These are phyloP conservation scores for Fraxinus dipetala DNA, from an alignment of 305 asterid species.

Conservation along the genomic window DNA sequence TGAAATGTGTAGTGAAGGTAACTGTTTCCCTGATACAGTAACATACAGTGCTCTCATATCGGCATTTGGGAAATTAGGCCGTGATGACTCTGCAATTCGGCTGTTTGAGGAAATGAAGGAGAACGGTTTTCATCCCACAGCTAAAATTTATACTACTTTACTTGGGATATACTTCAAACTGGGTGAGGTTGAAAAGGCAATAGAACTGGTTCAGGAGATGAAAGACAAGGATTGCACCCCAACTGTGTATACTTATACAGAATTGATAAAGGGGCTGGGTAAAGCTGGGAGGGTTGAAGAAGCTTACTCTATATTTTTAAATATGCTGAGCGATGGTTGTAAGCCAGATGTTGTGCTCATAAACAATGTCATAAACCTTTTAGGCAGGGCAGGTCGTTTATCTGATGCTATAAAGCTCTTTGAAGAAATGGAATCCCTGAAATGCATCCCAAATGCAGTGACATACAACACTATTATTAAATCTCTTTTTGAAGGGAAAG, in stretches of 20 bases:
- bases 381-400: slow-evolving; percentile 66
- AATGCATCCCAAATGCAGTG: slow-evolving; percentile 73
- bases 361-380: slow-evolving; percentile 69
- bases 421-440: slow-evolving; percentile 67
- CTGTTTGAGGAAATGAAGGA: slow-evolving; percentile 88
- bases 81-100: slow-evolving; percentile 66
- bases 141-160: slow-evolving; percentile 76
- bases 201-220: slow-evolving; percentile 70
- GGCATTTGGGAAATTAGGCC: slow-evolving; percentile 60
- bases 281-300: slow-evolving; percentile 71
- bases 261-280: slow-evolving; percentile 76
- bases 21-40: slow-evolving; percentile 73
- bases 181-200: slow-evolving; percentile 60
- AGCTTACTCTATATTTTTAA: slow-evolving; percentile 61
- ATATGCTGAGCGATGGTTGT: slow-evolving; percentile 70
- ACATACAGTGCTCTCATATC: slow-evolving; percentile 81
- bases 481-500: slow-evolving; percentile 61
- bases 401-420: slow-evolving; percentile 69
- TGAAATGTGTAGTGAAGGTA: slow-evolving; percentile 78
- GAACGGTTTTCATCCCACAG: slow-evolving; percentile 71
- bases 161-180: slow-evolving; percentile 57
- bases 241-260: slow-evolving; percentile 83
- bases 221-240: slow-evolving; percentile 57
- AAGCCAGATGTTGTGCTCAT: slow-evolving; percentile 80
- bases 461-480: slow-evolving; percentile 83